Base-by-base conservation (phyloP, 2,329 filamentous ascomycete genomes). In the Cadophora luteo-olivacea region DNA sequence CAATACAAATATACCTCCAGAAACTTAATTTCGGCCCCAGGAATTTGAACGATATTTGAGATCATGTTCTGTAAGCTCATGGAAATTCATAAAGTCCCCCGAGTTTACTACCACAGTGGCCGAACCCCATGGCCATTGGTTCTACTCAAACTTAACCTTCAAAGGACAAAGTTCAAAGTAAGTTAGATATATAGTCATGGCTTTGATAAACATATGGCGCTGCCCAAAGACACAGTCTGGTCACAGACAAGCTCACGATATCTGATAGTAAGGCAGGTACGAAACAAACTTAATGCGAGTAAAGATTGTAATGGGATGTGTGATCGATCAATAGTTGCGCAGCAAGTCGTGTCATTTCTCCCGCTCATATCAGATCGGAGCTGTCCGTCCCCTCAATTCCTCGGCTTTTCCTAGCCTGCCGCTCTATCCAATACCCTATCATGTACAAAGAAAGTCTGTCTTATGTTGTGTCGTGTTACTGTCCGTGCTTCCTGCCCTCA, bases 371-470 rank as follows among this genome's bases (percentile, higher is more conserved):
- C 9, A 29, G 57, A 58, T n/a, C 33, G 25, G 29, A 25, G 36
- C 57, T 60, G 38, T 67, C 57, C 41, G 29, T 67, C 57, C 41
- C 55, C 64, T 45, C 22, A 4, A 41, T 51, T 19, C 25, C 19
- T 36, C 38, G 49, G 38, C 54, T 33, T 32, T 63, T 33, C 51
- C 29, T 19, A 25, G 32, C 61, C 62, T 51, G 45, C 64, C 64
- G 64, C 52, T 66, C 70, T 70, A 60, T 68, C 73, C 65, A 70
- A 70, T 51, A 65, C 57, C 41, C 67, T 66, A 70, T 33, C 14
- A 68, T 63, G 51, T 68, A 65, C 67, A 65, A 65, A 60, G 61
- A 68, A 68, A 48, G 54, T 32, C 14, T 60, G 25, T 22, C 41
- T 25, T 51, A 25, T 51, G 25, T 32, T 51, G 41, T 51, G 9